Evolutionary conservation across 2,329 filamentous ascomycete species (phyloP), one percentile per base, ranked within the genome.

Genomic region (Exophiala lecanii-corni): DNA sequence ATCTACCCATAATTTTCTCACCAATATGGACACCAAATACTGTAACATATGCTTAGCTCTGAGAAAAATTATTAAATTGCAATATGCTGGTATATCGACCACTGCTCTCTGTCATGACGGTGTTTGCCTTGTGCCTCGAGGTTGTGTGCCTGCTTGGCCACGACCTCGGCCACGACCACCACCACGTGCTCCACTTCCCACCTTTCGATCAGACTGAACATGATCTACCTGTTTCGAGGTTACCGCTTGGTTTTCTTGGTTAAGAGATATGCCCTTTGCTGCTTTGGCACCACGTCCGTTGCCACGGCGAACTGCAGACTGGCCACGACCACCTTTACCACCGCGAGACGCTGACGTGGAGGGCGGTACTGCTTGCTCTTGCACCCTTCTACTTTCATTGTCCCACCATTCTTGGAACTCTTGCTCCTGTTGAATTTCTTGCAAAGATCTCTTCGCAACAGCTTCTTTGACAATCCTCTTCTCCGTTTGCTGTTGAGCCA

Each of bases 321-420:
- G 61, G 2, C 61, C 59, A 30, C 55, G 44, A 54, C 57, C 50
- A 41, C 48, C 49, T 52, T 45, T 74, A 68, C 33, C 67, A 65
- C 45, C 63, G 65, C 23, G 59, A 30, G 32, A n/a, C 34, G 47
- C 49, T 2, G 41, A 21, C 18, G 49, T 41, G 6, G 39, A 44
- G 17, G 45, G 53, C 32, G 55, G 55, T 36, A 72, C 71, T 49
- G 78, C 76, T 48, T 80, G 79, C 53, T 83, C 78, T 51, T 83
- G 82, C 26, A 84, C 78, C 19, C 85, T 74, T 47, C 75, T 75
- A 56, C 82, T 88, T 63, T 95, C 89, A 50, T 85, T 81, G 54
- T 94, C 87, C 89, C 89, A 95, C 89, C 89, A 95, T 61, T 94
- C 82, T 61, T 96, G 87, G 61, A 98, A 98, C 39, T 88, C 88